Evolutionary conservation across 805 yeast genomes (phyloP).

Genomic region (Ogataea nonfermentans): DNA sequence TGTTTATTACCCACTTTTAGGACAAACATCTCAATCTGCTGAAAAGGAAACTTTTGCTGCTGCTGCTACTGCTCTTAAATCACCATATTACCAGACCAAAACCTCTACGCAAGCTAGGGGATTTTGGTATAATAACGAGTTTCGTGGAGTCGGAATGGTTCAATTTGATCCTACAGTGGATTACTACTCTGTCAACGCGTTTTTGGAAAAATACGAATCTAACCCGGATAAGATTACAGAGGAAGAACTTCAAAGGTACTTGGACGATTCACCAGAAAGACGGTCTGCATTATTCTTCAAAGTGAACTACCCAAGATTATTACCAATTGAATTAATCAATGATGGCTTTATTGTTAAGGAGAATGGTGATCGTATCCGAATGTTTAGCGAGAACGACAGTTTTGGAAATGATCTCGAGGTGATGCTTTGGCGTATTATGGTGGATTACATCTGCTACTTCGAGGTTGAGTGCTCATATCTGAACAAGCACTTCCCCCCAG

Average conservation of each 20-base stretch:
- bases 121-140: constrained; percentile 36
- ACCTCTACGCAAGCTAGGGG: constrained; percentile 48
- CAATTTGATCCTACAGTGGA: constrained; percentile 51
- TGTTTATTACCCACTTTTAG: constrained; percentile 40
- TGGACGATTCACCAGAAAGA: constrained; percentile 26
- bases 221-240: constrained; percentile 21
- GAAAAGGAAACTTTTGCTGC: constrained; percentile 54
- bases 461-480: constrained; percentile 29
- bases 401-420: constrained; percentile 24
- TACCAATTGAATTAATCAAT: constrained; percentile 32
- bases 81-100: constrained; percentile 46
- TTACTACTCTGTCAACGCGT: constrained; percentile 26
- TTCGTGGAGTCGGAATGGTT: constrained; percentile 52
- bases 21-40: constrained; percentile 43
- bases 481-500: constrained; percentile 25
- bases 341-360: constrained; percentile 30
- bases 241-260: constrained; percentile 20
- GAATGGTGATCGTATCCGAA: constrained; percentile 32
- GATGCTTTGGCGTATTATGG: constrained; percentile 32
- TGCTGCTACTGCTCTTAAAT: constrained; percentile 42
- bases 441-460: constrained; percentile 32
- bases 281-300: constrained; percentile 29
- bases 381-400: constrained; percentile 26
- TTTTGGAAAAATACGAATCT: constrained; percentile 22
- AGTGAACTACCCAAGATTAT: constrained; percentile 34